A percentile compares a stretch with the other conserved stretches of the same genome.
These are phyloP conservation scores for Nemania sp. DNA, from an alignment of 2,329 filamentous ascomycete species.

Conservation along the genomic window DNA sequence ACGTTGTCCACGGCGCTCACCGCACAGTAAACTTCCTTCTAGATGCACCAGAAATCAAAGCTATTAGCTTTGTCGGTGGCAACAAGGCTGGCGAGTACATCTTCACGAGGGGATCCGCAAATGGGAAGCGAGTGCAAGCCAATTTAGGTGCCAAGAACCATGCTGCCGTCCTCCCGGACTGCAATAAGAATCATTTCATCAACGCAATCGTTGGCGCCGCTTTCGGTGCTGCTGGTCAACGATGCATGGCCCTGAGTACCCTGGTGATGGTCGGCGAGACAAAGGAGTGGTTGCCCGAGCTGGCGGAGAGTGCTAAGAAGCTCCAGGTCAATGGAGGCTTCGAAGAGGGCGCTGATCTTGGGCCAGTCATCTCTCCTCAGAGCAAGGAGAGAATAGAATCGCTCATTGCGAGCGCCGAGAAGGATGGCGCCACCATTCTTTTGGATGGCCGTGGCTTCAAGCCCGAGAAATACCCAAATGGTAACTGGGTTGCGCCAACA, in stretches of 20 bases:
- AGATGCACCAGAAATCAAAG: slow-evolving; percentile 87
- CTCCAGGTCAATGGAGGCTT: slow-evolving; percentile 85
- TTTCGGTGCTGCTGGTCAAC: slow-evolving; percentile 85
- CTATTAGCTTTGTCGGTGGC: slow-evolving; percentile 85
- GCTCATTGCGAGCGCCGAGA: slow-evolving; percentile 80
- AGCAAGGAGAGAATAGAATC: slow-evolving; percentile 82
- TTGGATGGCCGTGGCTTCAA: slow-evolving; percentile 82
- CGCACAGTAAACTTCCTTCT: slow-evolving; percentile 88
- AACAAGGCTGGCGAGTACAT: slow-evolving; percentile 94
- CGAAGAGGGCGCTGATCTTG: slow-evolving; percentile 81
- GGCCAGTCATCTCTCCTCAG: slow-evolving; percentile 83
- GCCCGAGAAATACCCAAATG: slow-evolving; percentile 83
- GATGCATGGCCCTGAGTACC: slow-evolving; percentile 88
- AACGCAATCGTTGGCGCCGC: slow-evolving; percentile 87
- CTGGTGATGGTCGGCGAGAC: slow-evolving; percentile 87
- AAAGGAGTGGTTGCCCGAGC: slow-evolving; percentile 82
- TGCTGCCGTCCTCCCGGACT: slow-evolving; percentile 84
- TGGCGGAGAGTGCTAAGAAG: slow-evolving; percentile 79
- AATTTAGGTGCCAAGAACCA: slow-evolving; percentile 93
- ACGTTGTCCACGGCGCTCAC: slow-evolving; percentile 84
- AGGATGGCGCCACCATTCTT: slow-evolving; percentile 84
- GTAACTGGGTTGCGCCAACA: slow-evolving; percentile 87
- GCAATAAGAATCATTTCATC: slow-evolving; percentile 90
- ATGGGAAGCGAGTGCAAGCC: slow-evolving; percentile 89
- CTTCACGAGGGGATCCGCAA: slow-evolving; percentile 80